phyloP scores from a whole-genome alignment of 257 asterid genomes.

The Cordia subcordata region DNA sequence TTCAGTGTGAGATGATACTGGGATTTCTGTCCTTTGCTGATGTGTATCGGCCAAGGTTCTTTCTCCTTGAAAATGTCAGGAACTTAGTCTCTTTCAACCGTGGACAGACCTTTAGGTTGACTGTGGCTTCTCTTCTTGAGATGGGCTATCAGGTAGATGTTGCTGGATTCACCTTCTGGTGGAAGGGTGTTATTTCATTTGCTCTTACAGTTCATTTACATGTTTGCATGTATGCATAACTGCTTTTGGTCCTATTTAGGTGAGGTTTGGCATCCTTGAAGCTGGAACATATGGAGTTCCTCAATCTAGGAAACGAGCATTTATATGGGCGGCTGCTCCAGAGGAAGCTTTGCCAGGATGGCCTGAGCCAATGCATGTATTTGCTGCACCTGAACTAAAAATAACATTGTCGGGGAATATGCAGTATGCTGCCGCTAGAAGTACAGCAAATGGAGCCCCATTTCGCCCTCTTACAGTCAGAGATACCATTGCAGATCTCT shows the following conservation, averaged over 20 bases:
- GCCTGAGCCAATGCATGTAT: slow-evolving; percentile 99
- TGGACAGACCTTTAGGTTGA: slow-evolving; percentile 89
- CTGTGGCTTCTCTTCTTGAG: slow-evolving; percentile 90
- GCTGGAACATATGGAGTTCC: slow-evolving; percentile 97
- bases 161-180: slow-evolving; percentile 7
- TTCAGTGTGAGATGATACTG: slow-evolving; percentile 95
- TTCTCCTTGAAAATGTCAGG: slow-evolving; percentile 93
- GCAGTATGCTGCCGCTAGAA: slow-evolving; percentile 75
- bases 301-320: slow-evolving; percentile 94
- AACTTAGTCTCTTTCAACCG: slow-evolving; percentile 92
- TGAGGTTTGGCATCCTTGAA: slow-evolving; percentile 91
- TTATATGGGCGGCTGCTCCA: slow-evolving; percentile 97
- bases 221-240: not conserved
- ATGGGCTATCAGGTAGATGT: slow-evolving; percentile 87
- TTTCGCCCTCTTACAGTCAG: slow-evolving; percentile 89
- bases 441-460: slow-evolving; percentile 90
- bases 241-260: slow-evolving; percentile 34
- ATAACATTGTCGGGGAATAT: slow-evolving; percentile 49
- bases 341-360: slow-evolving; percentile 89
- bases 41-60: slow-evolving; percentile 81
- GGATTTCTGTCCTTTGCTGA: slow-evolving; percentile 94
- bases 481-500: slow-evolving; percentile 96
- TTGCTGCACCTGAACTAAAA: slow-evolving; percentile 75
- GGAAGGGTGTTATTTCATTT: not conserved
- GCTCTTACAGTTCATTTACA: not conserved